Evolutionary conservation across 495 filamentous ascomycete species (phyloP), one percentile per base, ranked within the genome.

Genomic region (Sphaerosporella brunnea): DNA sequence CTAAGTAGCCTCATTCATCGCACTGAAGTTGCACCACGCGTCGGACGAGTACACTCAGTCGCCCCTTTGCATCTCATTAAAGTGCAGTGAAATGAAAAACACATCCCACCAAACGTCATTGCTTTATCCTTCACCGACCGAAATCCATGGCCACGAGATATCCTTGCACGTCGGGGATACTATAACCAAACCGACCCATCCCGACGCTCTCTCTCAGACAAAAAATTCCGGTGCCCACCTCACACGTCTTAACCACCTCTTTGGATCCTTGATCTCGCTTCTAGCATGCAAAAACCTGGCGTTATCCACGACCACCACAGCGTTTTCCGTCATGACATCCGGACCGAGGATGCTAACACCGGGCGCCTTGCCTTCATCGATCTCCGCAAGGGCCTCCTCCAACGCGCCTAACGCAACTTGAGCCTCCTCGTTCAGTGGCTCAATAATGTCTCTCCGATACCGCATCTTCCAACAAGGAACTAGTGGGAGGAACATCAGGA

Each of bases 341-440:
- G 54, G 4, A 3, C 45, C 53, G 7, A 58, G 20, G 4, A 49
- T 11, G n/a, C n/a, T n/a, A n/a, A n/a, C n/a, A n/a, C n/a, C n/a
- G n/a, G n/a, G n/a, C 13, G 30, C 18, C 18, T 38, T 16, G 10
- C 15, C 36, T 16, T 38, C 36, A 19, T 16, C 18, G 5, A 38
- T 8, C 45, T 1, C 36, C 18, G 28, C 36, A 11, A 50, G 38
- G 2, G 32, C 26, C 13, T 35, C 30, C 15, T 56, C 54, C 19
- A 73, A 58, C 19, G 71, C 66, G 50, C 64, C 69, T 24, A 70
- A 65, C 2, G 71, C 73, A 54, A 58, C 64, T 53, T 61, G 61
- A 2, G 71, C 62, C 43, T 73, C 71, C 11, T 69, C 62, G 1
- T 63, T 66, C 3, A 73, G 54, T 23, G 53, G 53, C 9, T 60